Evolutionary conservation across 257 asterid species (phyloP).

Genomic region (Fraxinus excelsior): DNA sequence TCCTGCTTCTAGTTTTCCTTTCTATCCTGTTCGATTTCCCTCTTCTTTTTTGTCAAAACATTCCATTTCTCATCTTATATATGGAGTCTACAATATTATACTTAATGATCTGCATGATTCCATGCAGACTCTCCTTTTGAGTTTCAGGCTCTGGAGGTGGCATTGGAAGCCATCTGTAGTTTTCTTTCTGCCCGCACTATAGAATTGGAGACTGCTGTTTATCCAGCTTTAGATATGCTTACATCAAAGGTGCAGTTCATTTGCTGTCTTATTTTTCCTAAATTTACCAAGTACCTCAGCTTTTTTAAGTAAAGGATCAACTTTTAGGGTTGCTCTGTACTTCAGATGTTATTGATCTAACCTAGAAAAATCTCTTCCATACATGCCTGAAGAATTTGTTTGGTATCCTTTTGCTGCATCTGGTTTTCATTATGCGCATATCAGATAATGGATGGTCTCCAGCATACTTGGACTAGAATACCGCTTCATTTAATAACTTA

Average conservation of each 20-base stretch:
- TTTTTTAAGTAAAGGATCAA: background rate
- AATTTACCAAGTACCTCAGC: background rate
- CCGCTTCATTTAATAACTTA: background rate
- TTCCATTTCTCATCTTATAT: background rate
- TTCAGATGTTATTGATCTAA: slow-evolving; percentile 3
- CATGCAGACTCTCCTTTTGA: slow-evolving; percentile 59
- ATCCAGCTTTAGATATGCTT: slow-evolving; percentile 62
- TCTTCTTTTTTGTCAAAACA: background rate
- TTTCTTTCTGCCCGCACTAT: slow-evolving; percentile 49
- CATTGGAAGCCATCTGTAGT: slow-evolving; percentile 66
- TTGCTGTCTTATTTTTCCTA: background rate
- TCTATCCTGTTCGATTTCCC: background rate
- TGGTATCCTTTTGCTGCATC: background rate
- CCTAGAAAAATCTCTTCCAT: background rate
- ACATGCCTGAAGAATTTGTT: slow-evolving; percentile 8
- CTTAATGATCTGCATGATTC: slow-evolving; percentile 25
- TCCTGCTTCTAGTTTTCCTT: background rate
- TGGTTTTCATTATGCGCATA: background rate
- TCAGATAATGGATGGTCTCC: background rate
- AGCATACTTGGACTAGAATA: background rate
- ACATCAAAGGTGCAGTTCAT: slow-evolving; percentile 49
- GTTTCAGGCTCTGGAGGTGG: slow-evolving; percentile 60
- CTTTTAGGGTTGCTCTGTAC: slow-evolving; percentile 2
- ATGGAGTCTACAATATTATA: background rate
- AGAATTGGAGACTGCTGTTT: slow-evolving; percentile 58